Percentiles rank a stretch among this genome's conserved stretches.
phyloP scores from a whole-genome alignment of 129 eudicot species.

The Smallanthus sonchifolius region DNA sequence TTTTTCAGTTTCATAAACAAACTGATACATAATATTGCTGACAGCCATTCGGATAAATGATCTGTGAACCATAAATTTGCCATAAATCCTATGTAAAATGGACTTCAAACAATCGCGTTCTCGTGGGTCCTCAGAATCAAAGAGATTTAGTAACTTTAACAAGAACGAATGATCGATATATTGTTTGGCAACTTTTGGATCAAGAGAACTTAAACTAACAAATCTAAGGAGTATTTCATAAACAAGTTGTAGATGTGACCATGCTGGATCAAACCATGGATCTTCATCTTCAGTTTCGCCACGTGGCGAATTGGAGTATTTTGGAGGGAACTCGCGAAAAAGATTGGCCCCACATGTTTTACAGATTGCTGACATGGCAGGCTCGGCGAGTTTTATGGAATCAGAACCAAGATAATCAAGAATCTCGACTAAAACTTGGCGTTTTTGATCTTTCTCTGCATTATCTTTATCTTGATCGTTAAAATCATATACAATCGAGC shows the following conservation, averaged over 20 bases:
- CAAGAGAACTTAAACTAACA: conserved; percentile 44
- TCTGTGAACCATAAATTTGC: conserved; percentile 75
- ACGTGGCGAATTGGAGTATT: conserved; percentile 28
- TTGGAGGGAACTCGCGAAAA: conserved; percentile 70
- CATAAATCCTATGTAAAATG: conserved; percentile 63
- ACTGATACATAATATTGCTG: conserved; percentile 54
- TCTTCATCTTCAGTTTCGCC: conserved; percentile 61
- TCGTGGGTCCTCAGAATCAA: conserved; percentile 74
- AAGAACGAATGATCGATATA: conserved; percentile 51
- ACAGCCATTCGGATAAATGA: conserved; percentile 60
- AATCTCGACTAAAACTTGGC: conserved; percentile 53
- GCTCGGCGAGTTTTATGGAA: conserved; percentile 50
- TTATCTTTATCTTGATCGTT: conserved; percentile 46
- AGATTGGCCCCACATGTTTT: conserved; percentile 59
- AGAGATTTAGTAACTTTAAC: conserved; percentile 46
- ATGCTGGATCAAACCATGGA: conserved; percentile 64
- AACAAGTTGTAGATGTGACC: conserved; percentile 74
- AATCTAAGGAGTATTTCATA: conserved; percentile 64
- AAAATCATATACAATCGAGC: conserved; percentile 52
- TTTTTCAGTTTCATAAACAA: conserved; percentile 56
- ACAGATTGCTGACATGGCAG: conserved; percentile 53
- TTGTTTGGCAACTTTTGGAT: conserved; percentile 54
- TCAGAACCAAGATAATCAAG: conserved; percentile 52
- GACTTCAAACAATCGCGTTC: conserved; percentile 68
- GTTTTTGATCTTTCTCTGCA: conserved; percentile 59